Conservation (phyloP, 805 yeast species). For the Limtongia smithiae region DNA sequence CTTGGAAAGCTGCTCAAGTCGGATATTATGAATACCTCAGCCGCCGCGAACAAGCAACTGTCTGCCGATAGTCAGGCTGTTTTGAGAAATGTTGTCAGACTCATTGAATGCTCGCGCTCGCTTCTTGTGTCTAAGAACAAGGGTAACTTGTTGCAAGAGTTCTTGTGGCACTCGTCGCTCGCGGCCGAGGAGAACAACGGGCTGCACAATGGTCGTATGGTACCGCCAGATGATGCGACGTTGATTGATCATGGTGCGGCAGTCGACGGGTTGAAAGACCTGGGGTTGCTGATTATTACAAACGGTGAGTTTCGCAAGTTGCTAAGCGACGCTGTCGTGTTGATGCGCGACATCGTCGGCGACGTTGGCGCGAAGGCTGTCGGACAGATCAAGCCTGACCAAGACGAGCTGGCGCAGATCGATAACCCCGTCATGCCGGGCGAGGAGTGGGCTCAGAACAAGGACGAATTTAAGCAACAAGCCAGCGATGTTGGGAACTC, state of each 20-base stretch:
- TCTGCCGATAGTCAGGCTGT: constrained; percentile 19
- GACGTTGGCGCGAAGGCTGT: constrained; percentile 4
- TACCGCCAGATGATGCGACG: constrained; percentile 11
- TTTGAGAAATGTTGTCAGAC: constrained; percentile 8
- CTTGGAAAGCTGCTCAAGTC: constrained; percentile 16
- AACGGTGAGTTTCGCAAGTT: constrained; percentile 29
- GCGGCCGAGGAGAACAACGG: not conserved
- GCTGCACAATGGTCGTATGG: not conserved
- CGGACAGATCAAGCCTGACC: constrained; percentile 14
- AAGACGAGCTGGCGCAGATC: constrained; percentile 15
- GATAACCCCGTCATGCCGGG: constrained; percentile 15
- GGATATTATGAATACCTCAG: constrained; percentile 5
- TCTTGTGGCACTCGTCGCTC: constrained; percentile 22
- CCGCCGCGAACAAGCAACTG: constrained; percentile 9
- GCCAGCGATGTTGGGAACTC: not conserved
- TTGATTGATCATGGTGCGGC: constrained; percentile 15
- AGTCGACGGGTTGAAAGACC: constrained; percentile 12
- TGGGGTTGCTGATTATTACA: constrained; percentile 23
- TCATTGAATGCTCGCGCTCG: constrained; percentile 11
- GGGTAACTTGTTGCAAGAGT: constrained; percentile 24
- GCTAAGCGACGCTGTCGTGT: constrained; percentile 16
- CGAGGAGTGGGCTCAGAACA: not conserved
- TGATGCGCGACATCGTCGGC: constrained; percentile 23
- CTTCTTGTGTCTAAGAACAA: constrained; percentile 23
- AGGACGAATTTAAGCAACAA: too few species aligned